A percentile compares a stretch with the other conserved stretches of the same genome.
phyloP scores from a whole-genome alignment of 495 filamentous ascomycete species.

The Sabuloglossum arenarium region DNA sequence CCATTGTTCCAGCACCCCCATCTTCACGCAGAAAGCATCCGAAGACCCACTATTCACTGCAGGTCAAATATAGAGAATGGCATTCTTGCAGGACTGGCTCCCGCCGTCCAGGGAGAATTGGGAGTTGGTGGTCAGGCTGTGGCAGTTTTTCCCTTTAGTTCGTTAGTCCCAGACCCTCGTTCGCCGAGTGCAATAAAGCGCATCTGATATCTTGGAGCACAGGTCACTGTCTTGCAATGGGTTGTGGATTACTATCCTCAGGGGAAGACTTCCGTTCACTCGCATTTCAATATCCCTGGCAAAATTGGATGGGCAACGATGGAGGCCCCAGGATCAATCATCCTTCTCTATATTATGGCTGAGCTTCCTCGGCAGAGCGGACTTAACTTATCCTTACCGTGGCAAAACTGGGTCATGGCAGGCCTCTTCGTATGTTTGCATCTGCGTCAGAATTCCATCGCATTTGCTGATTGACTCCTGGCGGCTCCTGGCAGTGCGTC shows the following conservation, averaged over 20 bases:
- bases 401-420: conserved; percentile 46
- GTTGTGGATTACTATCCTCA: conserved; percentile 20
- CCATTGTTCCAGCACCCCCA: too few relatives aligned
- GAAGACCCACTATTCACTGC: too few relatives aligned
- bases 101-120: conserved; percentile 29
- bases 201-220: background rate
- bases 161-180: background rate
- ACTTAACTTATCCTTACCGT: conserved; percentile 30
- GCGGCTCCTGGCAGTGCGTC: conserved; percentile 26
- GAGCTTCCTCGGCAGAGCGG: conserved; percentile 33
- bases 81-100: conserved; percentile 20
- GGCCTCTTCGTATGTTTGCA: conserved; percentile 30
- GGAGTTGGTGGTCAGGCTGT: conserved; percentile 20
- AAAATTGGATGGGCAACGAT: conserved; percentile 69
- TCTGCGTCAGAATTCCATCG: background rate
- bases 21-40: too few relatives aligned
- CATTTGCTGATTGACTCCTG: background rate
- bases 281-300: conserved; percentile 68
- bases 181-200: background rate
- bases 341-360: conserved; percentile 55
- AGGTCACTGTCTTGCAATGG: conserved; percentile 24
- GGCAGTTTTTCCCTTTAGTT: conserved; percentile 28
- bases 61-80: conserved; percentile 10
- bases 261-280: conserved; percentile 68
- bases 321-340: conserved; percentile 60